These are phyloP conservation scores for Cyphellophora europaea DNA, from an alignment of 2,329 filamentous ascomycete species.

Conservation along the genomic window DNA sequence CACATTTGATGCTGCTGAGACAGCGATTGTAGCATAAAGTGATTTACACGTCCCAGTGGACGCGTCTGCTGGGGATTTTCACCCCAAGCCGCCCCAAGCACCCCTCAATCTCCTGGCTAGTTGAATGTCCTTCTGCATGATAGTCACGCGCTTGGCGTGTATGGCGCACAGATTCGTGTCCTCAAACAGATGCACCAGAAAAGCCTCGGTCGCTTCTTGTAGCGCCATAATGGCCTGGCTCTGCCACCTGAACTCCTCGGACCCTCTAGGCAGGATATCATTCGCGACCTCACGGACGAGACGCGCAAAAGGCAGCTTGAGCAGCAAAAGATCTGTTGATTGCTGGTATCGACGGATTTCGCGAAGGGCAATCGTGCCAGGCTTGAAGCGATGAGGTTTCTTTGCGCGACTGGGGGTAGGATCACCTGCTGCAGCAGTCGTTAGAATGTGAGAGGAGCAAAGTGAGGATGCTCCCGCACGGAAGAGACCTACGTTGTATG, in stretches of 20 bases:
- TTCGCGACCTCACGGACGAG: constrained; percentile 46
- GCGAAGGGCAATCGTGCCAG: constrained; percentile 76
- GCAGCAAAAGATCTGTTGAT: constrained; percentile 76
- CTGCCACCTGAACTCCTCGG: constrained; percentile 80
- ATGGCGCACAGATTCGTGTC: constrained; percentile 94
- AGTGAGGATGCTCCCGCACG: too few relatives aligned
- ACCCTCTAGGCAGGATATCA: constrained; percentile 48
- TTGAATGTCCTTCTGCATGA: constrained; percentile 98
- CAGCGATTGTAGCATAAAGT: too few relatives aligned
- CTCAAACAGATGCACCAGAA: constrained; percentile 92
- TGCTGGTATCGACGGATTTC: constrained; percentile 90
- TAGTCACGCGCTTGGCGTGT: constrained; percentile 91
- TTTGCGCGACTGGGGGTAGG: constrained; percentile 57
- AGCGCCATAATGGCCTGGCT: constrained; percentile 87
- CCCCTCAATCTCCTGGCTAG: constrained; percentile 73
- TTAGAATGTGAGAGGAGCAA: background rate
- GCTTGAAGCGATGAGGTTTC: constrained; percentile 56
- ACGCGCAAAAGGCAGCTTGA: constrained; percentile 42
- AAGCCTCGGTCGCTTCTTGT: constrained; percentile 93
- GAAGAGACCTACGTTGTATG: constrained; percentile 24
- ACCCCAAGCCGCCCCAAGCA: constrained; percentile 62
- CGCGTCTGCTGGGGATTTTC: constrained; percentile 19
- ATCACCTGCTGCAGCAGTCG: constrained; percentile 54
- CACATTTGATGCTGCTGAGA: too few relatives aligned
- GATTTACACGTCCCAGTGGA: too few relatives aligned